Evolutionary conservation across 75 land plant species (phyloP).

Genomic region (Sequoiadendron giganteum): DNA sequence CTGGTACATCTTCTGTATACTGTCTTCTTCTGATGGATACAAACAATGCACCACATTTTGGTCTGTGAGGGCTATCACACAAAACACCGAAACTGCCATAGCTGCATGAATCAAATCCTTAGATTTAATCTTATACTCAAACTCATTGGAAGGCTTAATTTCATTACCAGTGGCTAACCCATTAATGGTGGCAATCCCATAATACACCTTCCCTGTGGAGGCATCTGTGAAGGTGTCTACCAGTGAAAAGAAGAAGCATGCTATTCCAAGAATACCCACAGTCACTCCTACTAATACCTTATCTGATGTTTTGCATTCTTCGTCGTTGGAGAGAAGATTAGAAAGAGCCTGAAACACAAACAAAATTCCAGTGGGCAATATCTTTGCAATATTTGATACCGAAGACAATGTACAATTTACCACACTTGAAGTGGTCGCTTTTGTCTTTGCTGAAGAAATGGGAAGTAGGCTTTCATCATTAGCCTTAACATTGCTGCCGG

Average conservation of each 20-base stretch:
- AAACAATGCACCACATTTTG: background rate
- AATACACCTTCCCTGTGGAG: background rate
- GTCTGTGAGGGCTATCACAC: background rate
- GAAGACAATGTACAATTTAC: background rate
- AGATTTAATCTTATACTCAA: background rate
- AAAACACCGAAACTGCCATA: background rate
- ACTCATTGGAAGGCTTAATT: background rate
- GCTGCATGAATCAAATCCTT: background rate
- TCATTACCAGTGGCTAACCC: background rate
- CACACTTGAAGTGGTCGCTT: background rate
- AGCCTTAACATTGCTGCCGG: too few relatives aligned
- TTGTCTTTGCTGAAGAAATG: background rate
- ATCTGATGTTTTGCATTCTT: background rate
- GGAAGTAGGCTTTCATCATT: background rate
- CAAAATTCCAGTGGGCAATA: background rate
- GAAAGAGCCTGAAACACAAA: background rate
- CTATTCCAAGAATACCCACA: background rate
- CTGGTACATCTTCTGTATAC: background rate
- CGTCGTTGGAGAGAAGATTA: background rate
- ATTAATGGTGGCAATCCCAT: background rate
- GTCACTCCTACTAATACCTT: background rate
- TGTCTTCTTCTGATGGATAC: background rate
- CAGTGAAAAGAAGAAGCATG: background rate
- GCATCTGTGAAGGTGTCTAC: background rate
- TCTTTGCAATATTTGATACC: background rate